Evolutionary conservation across 345 rosid species (phyloP).

Genomic region (Reutealis trisperma): DNA sequence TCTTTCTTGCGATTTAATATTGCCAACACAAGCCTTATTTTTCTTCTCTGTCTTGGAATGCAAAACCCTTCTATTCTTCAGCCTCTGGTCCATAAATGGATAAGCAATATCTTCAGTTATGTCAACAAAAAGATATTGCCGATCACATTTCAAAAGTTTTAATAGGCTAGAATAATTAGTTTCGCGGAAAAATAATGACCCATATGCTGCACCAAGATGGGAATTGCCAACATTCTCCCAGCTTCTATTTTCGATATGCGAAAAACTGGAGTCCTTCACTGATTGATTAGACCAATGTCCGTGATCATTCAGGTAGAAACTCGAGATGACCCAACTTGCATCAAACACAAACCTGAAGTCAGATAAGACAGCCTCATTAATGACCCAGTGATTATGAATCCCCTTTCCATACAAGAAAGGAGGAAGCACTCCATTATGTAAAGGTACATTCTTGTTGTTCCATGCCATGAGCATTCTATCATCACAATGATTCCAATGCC

Average conservation of each 20-base stretch:
- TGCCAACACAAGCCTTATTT: slow-evolving; percentile 45
- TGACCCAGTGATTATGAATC: slow-evolving; percentile 61
- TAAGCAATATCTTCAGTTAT: slow-evolving; percentile 25
- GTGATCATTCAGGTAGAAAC: slow-evolving; percentile 40
- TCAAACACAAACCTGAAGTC: slow-evolving; percentile 72
- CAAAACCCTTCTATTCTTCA: slow-evolving; percentile 34
- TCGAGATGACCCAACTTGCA: slow-evolving; percentile 67
- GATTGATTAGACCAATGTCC: slow-evolving; percentile 23
- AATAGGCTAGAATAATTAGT: slow-evolving; percentile 38
- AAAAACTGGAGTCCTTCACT: slow-evolving; percentile 19
- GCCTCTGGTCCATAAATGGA: slow-evolving; percentile 26
- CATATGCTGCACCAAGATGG: slow-evolving; percentile 63
- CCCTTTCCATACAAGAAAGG: slow-evolving; percentile 81
- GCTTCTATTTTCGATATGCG: slow-evolving; percentile 38
- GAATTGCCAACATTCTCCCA: slow-evolving; percentile 83
- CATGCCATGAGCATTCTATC: slow-evolving; percentile 70
- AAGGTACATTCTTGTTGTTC: slow-evolving; percentile 59
- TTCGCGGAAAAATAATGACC: slow-evolving; percentile 54
- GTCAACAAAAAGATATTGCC: slow-evolving; percentile 46
- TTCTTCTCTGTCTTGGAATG: slow-evolving; percentile 43
- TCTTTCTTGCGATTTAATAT: slow-evolving; percentile 33
- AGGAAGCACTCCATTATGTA: slow-evolving; percentile 75
- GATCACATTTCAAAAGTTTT: slow-evolving; percentile 64
- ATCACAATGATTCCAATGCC: slow-evolving; percentile 42
- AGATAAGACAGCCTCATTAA: slow-evolving; percentile 66